Evolutionary conservation across 352 stramenopile genomes (phyloP).

Genomic region (Phytophthora pini): DNA sequence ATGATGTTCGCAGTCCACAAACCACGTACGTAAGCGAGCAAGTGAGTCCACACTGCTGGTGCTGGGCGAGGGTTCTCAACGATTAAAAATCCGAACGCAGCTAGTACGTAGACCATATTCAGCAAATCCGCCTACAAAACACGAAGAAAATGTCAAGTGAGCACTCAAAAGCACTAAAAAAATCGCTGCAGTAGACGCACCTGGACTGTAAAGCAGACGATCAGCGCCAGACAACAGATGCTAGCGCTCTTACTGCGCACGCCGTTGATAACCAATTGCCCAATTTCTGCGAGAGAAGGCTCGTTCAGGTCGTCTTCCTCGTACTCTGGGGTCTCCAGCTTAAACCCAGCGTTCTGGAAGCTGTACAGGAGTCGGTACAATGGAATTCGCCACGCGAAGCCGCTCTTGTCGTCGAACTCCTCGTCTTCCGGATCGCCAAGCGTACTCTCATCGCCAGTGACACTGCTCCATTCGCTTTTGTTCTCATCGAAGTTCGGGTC

Average conservation of each 20-base stretch:
- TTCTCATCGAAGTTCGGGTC: conserved; percentile 63
- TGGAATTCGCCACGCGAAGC: conserved; percentile 68
- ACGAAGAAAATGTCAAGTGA: conserved; percentile 7
- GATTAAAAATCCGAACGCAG: conserved; percentile 72
- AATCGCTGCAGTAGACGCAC: conserved; percentile 26
- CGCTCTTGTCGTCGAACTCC: conserved; percentile 68
- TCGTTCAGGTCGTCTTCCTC: conserved; percentile 84
- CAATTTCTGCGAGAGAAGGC: conserved; percentile 62
- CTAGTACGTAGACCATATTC: conserved; percentile 80
- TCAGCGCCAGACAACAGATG: conserved; percentile 68
- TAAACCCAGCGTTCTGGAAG: conserved; percentile 78
- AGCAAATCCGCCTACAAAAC: conserved; percentile 68
- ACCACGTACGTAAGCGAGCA: conserved; percentile 83
- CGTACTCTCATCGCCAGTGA: conserved; percentile 84
- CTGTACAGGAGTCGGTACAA: conserved; percentile 73
- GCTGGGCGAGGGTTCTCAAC: conserved; percentile 78
- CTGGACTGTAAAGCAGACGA: conserved; percentile 80
- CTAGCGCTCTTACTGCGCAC: conserved; percentile 72
- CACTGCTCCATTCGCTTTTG: conserved; percentile 86
- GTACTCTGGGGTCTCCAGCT: conserved; percentile 70
- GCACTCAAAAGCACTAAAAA: background rate
- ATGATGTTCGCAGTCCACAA: background rate
- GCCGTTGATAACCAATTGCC: conserved; percentile 61
- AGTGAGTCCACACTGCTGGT: conserved; percentile 66
- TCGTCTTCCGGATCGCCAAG: conserved; percentile 82